Percentiles rank a stretch among this genome's conserved stretches.
phyloP scores from a whole-genome alignment of 768 basidiomycete genomes.

The Dioszegia crocea region DNA sequence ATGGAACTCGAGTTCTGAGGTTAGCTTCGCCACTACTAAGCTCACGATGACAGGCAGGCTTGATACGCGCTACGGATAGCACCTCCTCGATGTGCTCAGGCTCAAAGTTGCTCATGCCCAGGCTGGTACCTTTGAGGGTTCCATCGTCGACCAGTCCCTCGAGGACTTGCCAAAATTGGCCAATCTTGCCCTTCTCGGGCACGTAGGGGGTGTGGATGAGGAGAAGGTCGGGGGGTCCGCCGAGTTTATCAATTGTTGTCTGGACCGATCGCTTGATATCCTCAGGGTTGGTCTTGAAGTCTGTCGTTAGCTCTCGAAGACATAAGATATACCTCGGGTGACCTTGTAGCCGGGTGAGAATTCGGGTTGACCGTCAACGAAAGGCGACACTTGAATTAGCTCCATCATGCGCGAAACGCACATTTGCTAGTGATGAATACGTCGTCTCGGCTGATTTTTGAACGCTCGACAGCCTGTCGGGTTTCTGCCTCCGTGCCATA shows the following conservation, averaged over 20 bases:
- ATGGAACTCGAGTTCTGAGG: slow-evolving; percentile 41
- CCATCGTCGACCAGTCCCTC: slow-evolving; percentile 29
- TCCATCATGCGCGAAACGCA: slow-evolving; percentile 4
- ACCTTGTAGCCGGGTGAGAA: slow-evolving; percentile 2
- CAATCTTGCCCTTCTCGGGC: slow-evolving; percentile 36
- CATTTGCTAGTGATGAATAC: slow-evolving; percentile 45
- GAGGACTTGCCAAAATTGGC: slow-evolving; percentile 28
- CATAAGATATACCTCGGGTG: neutral
- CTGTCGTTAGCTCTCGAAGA: neutral
- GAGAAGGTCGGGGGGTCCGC: slow-evolving; percentile 38
- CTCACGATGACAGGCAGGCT: slow-evolving; percentile 45
- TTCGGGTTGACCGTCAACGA: neutral
- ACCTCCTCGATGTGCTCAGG: slow-evolving; percentile 41
- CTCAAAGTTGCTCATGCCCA: slow-evolving; percentile 48
- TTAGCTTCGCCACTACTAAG: neutral
- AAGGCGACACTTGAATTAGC: neutral
- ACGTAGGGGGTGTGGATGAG: slow-evolving; percentile 48
- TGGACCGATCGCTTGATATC: slow-evolving; percentile 30
- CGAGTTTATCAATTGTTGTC: slow-evolving; percentile 28
- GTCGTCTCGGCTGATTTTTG: slow-evolving; percentile 17
- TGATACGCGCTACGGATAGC: slow-evolving; percentile 33
- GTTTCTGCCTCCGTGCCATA: slow-evolving; percentile 39
- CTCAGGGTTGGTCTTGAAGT: slow-evolving; percentile 18
- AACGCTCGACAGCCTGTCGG: slow-evolving; percentile 21
- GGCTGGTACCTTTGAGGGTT: slow-evolving; percentile 19